Percentiles rank a stretch among this genome's conserved stretches.
Conservation (phyloP, 352 stramenopile genomes). For the Pythium sukuiense region DNA sequence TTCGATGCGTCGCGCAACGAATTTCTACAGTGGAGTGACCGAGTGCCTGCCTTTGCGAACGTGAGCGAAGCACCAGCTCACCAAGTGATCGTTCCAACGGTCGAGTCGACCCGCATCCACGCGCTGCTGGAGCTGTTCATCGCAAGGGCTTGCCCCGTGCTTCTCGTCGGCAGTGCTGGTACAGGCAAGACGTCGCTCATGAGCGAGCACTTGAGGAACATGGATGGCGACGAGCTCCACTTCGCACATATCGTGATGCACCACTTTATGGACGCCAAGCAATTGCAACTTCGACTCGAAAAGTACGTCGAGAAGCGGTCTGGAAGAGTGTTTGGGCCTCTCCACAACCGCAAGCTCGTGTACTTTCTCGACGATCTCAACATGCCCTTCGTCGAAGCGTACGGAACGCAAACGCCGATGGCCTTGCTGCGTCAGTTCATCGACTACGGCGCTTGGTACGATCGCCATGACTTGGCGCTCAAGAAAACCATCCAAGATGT, state of each 20-base stretch:
- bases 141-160: slow-evolving; percentile 41
- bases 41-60: slow-evolving; percentile 37
- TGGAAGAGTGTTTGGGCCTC: slow-evolving; percentile 81
- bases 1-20: slow-evolving; percentile 77
- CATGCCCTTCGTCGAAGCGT: slow-evolving; percentile 85
- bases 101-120: slow-evolving; percentile 72
- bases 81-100: slow-evolving; percentile 70
- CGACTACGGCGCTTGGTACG: slow-evolving; percentile 91
- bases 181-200: slow-evolving; percentile 86
- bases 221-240: slow-evolving; percentile 55
- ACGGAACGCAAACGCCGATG: slow-evolving; percentile 89
- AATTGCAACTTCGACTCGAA: slow-evolving; percentile 81
- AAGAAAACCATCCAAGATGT: slow-evolving; percentile 91
- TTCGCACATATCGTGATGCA: slow-evolving; percentile 76
- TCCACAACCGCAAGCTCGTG: slow-evolving; percentile 75
- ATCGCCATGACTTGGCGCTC: slow-evolving; percentile 79
- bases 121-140: slow-evolving; percentile 65
- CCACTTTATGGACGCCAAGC: slow-evolving; percentile 85
- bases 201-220: slow-evolving; percentile 60
- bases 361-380: slow-evolving; percentile 93
- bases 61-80: slow-evolving; percentile 53
- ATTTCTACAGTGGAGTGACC: slow-evolving; percentile 75
- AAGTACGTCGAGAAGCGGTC: slow-evolving; percentile 85
- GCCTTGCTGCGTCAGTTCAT: slow-evolving; percentile 90
- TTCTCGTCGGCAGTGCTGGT: slow-evolving; percentile 82